These are phyloP conservation scores for Dothidotthia symphoricarpi DNA, from an alignment of 2,329 filamentous ascomycete genomes.

Conservation along the genomic window DNA sequence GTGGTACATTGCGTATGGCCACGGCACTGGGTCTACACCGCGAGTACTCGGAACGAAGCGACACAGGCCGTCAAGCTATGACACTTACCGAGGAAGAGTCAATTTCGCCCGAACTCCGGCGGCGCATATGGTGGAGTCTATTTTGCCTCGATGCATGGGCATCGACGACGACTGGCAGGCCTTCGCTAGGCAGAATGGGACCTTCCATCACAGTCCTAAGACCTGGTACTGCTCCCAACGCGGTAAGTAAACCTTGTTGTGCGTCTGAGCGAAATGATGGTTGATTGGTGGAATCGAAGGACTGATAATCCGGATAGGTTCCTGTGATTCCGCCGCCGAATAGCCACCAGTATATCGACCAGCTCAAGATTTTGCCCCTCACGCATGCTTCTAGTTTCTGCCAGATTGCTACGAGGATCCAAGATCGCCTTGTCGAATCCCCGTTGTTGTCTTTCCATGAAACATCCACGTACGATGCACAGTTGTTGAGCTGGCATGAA, in stretches of 20 bases:
- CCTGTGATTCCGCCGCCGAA: conserved; percentile 32
- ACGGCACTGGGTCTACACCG: conserved; percentile 70
- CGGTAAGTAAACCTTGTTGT: conserved; percentile 20
- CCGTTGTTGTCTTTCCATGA: conserved; percentile 67
- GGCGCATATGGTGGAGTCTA: conserved; percentile 48
- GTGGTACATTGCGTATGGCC: conserved; percentile 71
- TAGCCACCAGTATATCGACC: conserved; percentile 46
- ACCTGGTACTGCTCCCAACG: conserved; percentile 34
- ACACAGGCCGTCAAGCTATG: conserved; percentile 16
- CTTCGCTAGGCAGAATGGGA: conserved; percentile 41
- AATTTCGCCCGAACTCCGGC: conserved; percentile 41
- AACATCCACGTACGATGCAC: conserved; percentile 63
- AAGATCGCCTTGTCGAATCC: conserved; percentile 69
- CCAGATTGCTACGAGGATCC: conserved; percentile 73
- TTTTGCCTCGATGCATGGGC: conserved; percentile 48
- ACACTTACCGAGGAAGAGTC: conserved; percentile 32
- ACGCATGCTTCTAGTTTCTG: conserved; percentile 78
- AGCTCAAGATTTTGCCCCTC: conserved; percentile 66
- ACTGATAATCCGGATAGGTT: conserved; percentile 11
- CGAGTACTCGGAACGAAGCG: conserved; percentile 51
- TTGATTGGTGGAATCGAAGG: too few species aligned
- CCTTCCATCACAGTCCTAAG: conserved; percentile 41
- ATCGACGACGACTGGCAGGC: conserved; percentile 45
- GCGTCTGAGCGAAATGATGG: too few species aligned
- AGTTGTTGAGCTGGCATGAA: conserved; percentile 71